These are phyloP conservation scores for Elongisporangium prolatum DNA, from an alignment of 352 stramenopile genomes.

Conservation along the genomic window DNA sequence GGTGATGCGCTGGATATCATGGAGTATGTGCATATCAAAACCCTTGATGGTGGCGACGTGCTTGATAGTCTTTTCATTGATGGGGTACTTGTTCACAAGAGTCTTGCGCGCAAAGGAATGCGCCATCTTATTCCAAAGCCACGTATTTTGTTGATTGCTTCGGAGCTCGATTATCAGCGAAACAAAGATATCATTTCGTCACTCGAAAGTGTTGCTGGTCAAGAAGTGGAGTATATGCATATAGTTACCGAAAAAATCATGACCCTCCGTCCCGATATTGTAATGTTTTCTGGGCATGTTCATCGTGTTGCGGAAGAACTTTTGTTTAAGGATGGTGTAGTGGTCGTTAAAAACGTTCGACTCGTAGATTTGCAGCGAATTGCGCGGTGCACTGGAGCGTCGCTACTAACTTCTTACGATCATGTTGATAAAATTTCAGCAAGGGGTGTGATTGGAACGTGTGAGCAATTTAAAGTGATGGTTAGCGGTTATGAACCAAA, in stretches of 20 bases:
- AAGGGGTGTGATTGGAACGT: constrained; percentile 70
- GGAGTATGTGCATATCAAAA: constrained; percentile 83
- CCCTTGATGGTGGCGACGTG: constrained; percentile 62
- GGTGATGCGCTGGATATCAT: constrained; percentile 81
- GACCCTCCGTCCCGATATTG: constrained; percentile 79
- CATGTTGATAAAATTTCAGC: constrained; percentile 87
- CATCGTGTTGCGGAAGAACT: constrained; percentile 82
- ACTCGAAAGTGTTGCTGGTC: constrained; percentile 72
- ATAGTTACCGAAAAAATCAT: constrained; percentile 87
- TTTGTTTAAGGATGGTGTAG: constrained; percentile 67
- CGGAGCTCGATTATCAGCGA: constrained; percentile 78
- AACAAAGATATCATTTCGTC: constrained; percentile 82
- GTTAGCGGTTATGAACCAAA: constrained; percentile 74
- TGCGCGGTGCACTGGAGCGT: constrained; percentile 69
- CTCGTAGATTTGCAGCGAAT: constrained; percentile 76
- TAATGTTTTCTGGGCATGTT: constrained; percentile 82
- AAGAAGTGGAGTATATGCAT: constrained; percentile 90
- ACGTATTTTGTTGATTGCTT: constrained; percentile 80
- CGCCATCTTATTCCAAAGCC: constrained; percentile 73
- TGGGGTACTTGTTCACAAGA: constrained; percentile 86
- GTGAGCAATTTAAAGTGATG: constrained; percentile 82
- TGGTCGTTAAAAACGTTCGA: constrained; percentile 85
- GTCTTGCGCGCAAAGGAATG: constrained; percentile 79
- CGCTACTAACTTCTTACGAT: constrained; percentile 78
- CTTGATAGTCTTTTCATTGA: constrained; percentile 88